These are phyloP conservation scores for Geranium incanum DNA, from an alignment of 441 rosid species.

Conservation along the genomic window DNA sequence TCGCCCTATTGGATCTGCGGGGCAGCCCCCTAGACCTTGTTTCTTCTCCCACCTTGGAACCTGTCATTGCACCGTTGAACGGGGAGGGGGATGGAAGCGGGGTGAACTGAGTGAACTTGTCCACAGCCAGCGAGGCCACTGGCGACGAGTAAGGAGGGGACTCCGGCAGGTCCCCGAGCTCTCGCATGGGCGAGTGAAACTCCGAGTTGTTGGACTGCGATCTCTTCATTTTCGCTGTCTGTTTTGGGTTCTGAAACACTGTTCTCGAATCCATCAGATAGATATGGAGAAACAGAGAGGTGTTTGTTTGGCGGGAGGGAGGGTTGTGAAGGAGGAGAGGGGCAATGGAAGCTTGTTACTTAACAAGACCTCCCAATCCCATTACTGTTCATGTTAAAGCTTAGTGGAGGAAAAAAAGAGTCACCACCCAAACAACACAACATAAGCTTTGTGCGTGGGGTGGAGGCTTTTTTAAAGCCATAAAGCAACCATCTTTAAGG, in stretches of 20 bases:
- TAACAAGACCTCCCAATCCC: background rate
- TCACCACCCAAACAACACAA: background rate
- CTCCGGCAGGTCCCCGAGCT: conserved; percentile 55
- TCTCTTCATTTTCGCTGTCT: conserved; percentile 34
- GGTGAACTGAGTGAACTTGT: background rate
- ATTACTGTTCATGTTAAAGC: background rate
- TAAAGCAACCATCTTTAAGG: conserved; percentile 17
- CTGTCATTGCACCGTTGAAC: conserved; percentile 7
- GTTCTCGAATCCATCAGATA: background rate
- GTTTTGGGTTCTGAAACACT: conserved; percentile 14
- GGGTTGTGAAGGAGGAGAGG: background rate
- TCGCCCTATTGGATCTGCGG: background rate
- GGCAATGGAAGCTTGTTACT: background rate
- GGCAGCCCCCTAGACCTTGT: conserved; percentile 21
- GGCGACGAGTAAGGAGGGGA: conserved; percentile 54
- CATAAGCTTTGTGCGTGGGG: background rate
- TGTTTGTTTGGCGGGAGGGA: background rate
- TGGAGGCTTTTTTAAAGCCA: background rate
- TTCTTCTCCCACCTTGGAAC: conserved; percentile 27
- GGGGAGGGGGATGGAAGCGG: conserved; percentile 10
- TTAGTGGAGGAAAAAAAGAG: background rate
- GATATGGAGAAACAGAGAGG: background rate
- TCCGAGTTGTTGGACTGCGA: conserved; percentile 22
- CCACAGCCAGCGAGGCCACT: conserved; percentile 30
- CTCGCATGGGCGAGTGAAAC: conserved; percentile 59